Percentiles rank a stretch among this genome's conserved stretches.
Evolutionary conservation across 2,329 filamentous ascomycete genomes (phyloP).

Genomic region (Fusarium sacchari): DNA sequence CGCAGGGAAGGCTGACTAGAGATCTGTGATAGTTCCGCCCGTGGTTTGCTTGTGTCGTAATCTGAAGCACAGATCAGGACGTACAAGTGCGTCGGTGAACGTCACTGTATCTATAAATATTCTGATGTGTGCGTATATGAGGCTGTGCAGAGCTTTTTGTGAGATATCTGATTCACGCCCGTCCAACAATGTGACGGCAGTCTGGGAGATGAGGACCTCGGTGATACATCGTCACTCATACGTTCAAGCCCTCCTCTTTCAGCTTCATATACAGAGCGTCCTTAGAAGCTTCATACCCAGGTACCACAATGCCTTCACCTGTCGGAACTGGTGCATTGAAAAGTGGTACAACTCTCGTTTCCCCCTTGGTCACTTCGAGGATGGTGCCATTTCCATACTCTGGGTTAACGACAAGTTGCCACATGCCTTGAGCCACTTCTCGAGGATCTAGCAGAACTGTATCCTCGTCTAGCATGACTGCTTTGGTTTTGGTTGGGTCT

Average conservation of each 20-base stretch:
- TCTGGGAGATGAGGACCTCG: not conserved
- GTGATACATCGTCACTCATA: constrained; percentile 19
- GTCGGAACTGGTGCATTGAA: constrained; percentile 42
- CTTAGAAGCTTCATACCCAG: constrained; percentile 40
- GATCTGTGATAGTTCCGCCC: not conserved
- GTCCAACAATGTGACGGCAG: not conserved
- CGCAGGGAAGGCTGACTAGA: constrained; percentile 20
- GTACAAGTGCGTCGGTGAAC: not conserved
- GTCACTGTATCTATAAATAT: constrained; percentile 6
- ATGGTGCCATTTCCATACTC: constrained; percentile 48
- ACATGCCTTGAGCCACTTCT: constrained; percentile 48
- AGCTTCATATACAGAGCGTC: constrained; percentile 37
- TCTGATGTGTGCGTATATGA: not conserved
- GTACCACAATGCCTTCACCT: constrained; percentile 35
- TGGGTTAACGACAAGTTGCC: constrained; percentile 40
- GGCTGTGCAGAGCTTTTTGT: not conserved
- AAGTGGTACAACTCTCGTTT: constrained; percentile 43
- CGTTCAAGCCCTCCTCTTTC: constrained; percentile 35
- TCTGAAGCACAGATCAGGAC: constrained; percentile 8
- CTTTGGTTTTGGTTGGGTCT: constrained; percentile 47
- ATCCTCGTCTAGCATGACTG: constrained; percentile 38
- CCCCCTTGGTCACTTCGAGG: constrained; percentile 43
- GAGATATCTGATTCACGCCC: not conserved
- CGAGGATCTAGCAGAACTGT: constrained; percentile 46
- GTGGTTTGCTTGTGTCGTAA: constrained; percentile 14